These are phyloP conservation scores for Pleurotus ostreatus DNA, from an alignment of 768 basidiomycete species.

Conservation along the genomic window DNA sequence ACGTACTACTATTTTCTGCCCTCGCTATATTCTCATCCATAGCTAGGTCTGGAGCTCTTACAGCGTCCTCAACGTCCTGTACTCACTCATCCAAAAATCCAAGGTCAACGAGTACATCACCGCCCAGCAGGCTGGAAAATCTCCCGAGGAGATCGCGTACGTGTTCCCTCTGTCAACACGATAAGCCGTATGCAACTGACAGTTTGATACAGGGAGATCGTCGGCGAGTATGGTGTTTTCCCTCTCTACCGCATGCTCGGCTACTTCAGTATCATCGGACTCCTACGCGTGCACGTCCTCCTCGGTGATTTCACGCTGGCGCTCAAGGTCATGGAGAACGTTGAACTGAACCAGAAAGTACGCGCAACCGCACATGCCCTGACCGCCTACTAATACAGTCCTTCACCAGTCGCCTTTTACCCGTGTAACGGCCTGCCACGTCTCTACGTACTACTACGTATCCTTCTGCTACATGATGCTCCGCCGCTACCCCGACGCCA, in stretches of 20 bases:
- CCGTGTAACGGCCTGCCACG: constrained; percentile 94
- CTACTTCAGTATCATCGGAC: constrained; percentile 94
- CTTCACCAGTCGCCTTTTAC: constrained; percentile 73
- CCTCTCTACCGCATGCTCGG: constrained; percentile 94
- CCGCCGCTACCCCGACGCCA: constrained; percentile 91
- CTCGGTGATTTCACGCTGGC: constrained; percentile 95
- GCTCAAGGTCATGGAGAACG: constrained; percentile 90
- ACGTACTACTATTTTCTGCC: constrained; percentile 19
- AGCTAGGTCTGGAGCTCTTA: constrained; percentile 95
- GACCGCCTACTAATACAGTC: constrained; percentile 1
- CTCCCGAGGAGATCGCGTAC: constrained; percentile 79
- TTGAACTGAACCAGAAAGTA: constrained; percentile 89
- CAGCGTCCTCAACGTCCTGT: constrained; percentile 95
- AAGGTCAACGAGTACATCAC: constrained; percentile 90
- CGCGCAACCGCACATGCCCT: not conserved
- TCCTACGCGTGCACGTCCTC: constrained; percentile 92
- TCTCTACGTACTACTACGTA: constrained; percentile 92
- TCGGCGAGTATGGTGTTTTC: constrained; percentile 87
- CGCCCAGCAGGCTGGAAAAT: constrained; percentile 78
- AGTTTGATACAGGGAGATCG: constrained; percentile 57
- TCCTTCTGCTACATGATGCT: constrained; percentile 97
- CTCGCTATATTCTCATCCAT: constrained; percentile 7
- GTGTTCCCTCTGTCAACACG: constrained; percentile 21
- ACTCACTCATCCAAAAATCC: constrained; percentile 97
- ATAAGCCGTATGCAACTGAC: not conserved